Conservation (phyloP, 2,329 filamentous ascomycete genomes). For the Alternaria panax region DNA sequence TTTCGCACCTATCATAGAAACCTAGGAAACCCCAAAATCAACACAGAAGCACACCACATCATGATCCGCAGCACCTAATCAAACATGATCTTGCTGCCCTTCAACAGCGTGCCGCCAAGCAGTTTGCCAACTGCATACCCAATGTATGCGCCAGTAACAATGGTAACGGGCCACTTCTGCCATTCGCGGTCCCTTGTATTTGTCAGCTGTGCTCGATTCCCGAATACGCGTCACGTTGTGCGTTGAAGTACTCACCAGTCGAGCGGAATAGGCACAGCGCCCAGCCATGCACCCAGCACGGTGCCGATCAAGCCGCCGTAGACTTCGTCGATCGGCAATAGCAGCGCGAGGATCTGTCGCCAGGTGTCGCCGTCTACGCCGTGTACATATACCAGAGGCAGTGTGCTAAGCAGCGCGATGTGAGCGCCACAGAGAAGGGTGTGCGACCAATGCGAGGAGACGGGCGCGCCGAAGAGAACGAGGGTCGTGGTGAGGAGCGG, state of each 20-base stretch:
- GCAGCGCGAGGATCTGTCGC: constrained; percentile 71
- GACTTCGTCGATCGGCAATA: constrained; percentile 79
- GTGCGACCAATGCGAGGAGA: constrained; percentile 79
- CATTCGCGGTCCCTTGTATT: constrained; percentile 82
- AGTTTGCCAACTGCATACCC: constrained; percentile 77
- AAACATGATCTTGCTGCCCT: constrained; percentile 56
- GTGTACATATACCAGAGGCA: constrained; percentile 85
- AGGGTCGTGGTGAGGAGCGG: constrained; percentile 68
- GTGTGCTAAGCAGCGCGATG: constrained; percentile 77
- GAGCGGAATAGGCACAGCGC: constrained; percentile 91
- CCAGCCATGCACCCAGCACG: constrained; percentile 85
- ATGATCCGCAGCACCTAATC: constrained; percentile 32
- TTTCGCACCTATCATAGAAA: background rate
- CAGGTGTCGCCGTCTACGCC: constrained; percentile 78
- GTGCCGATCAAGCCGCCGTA: constrained; percentile 84
- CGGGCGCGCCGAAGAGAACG: constrained; percentile 89
- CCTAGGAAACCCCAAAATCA: background rate
- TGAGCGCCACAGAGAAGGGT: constrained; percentile 84
- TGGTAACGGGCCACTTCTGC: constrained; percentile 97
- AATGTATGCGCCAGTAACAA: constrained; percentile 80
- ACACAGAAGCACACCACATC: background rate
- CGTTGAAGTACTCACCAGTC: constrained; percentile 70
- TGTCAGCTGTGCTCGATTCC: no score
- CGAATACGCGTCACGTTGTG: no score
- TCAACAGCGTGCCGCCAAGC: constrained; percentile 60